phyloP scores from a whole-genome alignment of 1,284 basidiomycete genomes.

The Fomitopsis palustris region DNA sequence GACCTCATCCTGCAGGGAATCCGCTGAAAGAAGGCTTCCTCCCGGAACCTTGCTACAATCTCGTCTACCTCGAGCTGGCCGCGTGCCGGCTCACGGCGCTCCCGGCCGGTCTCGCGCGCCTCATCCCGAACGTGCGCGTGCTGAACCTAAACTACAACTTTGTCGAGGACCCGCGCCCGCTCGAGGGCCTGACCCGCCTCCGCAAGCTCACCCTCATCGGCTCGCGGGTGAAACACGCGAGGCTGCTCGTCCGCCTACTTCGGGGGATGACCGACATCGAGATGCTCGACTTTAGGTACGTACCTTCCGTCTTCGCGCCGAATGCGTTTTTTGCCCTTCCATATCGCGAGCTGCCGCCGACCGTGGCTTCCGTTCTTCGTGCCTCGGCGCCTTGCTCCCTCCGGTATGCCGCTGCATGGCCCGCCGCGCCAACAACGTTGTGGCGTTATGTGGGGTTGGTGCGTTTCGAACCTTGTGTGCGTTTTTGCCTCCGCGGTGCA shows the following conservation, averaged over 20 bases:
- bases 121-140: conserved; percentile 86
- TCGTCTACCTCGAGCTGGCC: conserved; percentile 92
- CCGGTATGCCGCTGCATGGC: conserved; percentile 1
- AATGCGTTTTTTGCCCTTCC: background rate
- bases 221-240: conserved; percentile 70
- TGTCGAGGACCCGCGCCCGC: conserved; percentile 63
- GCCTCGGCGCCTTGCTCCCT: background rate
- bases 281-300: conserved; percentile 88
- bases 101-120: conserved; percentile 60
- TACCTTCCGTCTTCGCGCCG: conserved; percentile 10
- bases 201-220: conserved; percentile 86
- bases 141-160: conserved; percentile 98
- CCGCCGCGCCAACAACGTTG: background rate
- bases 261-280: conserved; percentile 75
- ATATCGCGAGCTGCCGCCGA: background rate
- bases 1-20: conserved; percentile 34
- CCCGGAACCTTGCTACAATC: conserved; percentile 73
- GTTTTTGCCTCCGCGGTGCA: background rate
- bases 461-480: conserved; percentile 1
- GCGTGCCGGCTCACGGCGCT: conserved; percentile 82
- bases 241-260: conserved; percentile 68
- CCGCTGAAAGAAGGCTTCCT: conserved; percentile 44
- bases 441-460: background rate
- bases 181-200: conserved; percentile 74
- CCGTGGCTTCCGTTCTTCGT: background rate